Conservation (phyloP, 306 rosid genomes). For the Rosa multiflora region DNA sequence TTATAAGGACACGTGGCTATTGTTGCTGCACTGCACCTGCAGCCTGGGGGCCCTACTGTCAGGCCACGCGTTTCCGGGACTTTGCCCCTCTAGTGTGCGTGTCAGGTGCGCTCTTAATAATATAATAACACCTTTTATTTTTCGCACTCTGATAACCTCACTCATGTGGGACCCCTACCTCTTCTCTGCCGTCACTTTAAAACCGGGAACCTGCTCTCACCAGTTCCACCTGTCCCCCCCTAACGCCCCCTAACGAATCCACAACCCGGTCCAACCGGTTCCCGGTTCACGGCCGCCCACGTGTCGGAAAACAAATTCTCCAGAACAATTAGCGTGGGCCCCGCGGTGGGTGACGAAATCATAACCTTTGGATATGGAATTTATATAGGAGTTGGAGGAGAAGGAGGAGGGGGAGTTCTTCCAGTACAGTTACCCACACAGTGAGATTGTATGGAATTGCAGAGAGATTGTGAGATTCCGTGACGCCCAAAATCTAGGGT, state of each 20-base stretch:
- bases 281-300: constrained; percentile 20
- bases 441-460: constrained; percentile 24
- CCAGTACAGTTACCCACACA: not conserved
- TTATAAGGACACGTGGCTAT: constrained; percentile 45
- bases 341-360: constrained; percentile 48
- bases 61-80: constrained; percentile 61
- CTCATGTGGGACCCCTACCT: not conserved
- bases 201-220: constrained; percentile 38
- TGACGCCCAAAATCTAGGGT: constrained; percentile 55
- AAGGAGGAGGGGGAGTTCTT: constrained; percentile 22
- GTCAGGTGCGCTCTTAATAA: constrained; percentile 49
- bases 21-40: constrained; percentile 25
- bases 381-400: too few relatives aligned
- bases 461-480: constrained; percentile 51
- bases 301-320: constrained; percentile 27
- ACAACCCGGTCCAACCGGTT: constrained; percentile 21
- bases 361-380: constrained; percentile 22
- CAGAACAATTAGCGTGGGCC: constrained; percentile 19
- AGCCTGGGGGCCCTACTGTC: constrained; percentile 45
- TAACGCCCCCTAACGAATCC: not conserved
- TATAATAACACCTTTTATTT: not conserved
- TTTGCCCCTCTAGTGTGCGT: constrained; percentile 52
- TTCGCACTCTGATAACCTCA: constrained; percentile 24
- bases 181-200: not conserved
- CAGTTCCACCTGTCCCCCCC: constrained; percentile 7